A percentile compares a stretch with the other conserved stretches of the same genome.
These are phyloP conservation scores for Corchorus capsularis DNA, from an alignment of 345 rosid species.

Conservation along the genomic window DNA sequence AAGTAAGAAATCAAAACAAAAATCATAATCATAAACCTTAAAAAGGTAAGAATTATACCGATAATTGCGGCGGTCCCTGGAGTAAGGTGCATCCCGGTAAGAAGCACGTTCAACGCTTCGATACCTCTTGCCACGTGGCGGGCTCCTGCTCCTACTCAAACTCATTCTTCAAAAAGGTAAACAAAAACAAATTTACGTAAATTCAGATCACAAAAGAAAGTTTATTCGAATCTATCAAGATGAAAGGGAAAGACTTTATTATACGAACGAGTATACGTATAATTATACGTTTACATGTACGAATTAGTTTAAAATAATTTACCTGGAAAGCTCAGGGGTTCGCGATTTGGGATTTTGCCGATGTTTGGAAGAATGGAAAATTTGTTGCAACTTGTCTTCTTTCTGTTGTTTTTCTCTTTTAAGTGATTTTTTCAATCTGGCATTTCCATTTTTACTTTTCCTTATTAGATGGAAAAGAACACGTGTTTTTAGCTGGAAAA, in stretches of 20 bases:
- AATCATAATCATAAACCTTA: background rate
- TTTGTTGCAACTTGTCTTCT: background rate
- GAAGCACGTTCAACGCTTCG: background rate
- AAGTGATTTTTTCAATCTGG: background rate
- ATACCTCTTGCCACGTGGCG: background rate
- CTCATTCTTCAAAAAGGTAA: background rate
- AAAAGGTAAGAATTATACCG: background rate
- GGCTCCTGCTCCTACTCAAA: constrained; percentile 1
- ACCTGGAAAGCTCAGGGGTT: background rate
- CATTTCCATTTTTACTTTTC: background rate
- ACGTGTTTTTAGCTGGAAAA: background rate
- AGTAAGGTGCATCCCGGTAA: background rate
- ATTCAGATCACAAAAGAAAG: background rate
- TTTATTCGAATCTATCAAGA: background rate
- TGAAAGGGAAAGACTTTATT: background rate
- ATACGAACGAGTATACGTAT: background rate
- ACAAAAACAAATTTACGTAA: background rate
- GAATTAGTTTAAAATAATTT: background rate
- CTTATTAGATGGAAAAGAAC: background rate
- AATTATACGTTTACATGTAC: background rate
- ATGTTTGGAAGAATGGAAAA: background rate
- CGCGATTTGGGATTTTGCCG: background rate
- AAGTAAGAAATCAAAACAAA: background rate
- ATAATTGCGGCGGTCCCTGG: background rate
- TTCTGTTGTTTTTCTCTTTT: no score